These are phyloP conservation scores for Escallonia herrerae DNA, from an alignment of 129 eudicot genomes.

Conservation along the genomic window DNA sequence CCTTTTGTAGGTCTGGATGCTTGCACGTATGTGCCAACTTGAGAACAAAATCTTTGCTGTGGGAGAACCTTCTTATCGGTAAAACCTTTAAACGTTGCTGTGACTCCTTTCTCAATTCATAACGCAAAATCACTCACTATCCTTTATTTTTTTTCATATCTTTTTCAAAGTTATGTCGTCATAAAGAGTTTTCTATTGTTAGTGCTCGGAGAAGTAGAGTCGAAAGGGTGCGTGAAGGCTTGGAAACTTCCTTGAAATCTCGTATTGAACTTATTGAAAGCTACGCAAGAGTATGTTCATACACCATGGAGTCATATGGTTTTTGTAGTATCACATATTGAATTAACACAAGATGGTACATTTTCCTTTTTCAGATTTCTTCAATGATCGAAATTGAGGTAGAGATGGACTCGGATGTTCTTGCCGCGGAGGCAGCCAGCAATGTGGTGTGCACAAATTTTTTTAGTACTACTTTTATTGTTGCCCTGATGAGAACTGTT, in stretches of 20 bases:
- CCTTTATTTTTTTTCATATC: background rate
- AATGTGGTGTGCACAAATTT: slow-evolving; percentile 38
- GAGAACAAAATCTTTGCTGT: slow-evolving; percentile 97
- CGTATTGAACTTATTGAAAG: slow-evolving; percentile 88
- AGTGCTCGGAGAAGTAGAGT: slow-evolving; percentile 87
- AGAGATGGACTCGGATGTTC: slow-evolving; percentile 92
- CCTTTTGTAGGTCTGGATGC: slow-evolving; percentile 73
- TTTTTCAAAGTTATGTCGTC: slow-evolving; percentile 4
- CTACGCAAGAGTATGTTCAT: slow-evolving; percentile 80
- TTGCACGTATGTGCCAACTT: slow-evolving; percentile 90
- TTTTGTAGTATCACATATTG: no score
- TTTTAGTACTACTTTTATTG: background rate
- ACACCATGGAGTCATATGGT: no score
- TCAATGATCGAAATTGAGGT: slow-evolving; percentile 99
- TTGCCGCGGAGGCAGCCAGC: slow-evolving; percentile 93
- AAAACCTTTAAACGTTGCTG: slow-evolving; percentile 10
- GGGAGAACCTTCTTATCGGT: slow-evolving; percentile 97
- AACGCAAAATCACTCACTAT: slow-evolving; percentile 1
- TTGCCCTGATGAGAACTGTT: background rate
- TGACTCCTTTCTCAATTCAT: background rate
- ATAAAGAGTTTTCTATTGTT: slow-evolving; percentile 3
- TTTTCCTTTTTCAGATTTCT: slow-evolving; percentile 56
- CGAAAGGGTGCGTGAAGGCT: slow-evolving; percentile 81
- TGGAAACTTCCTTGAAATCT: slow-evolving; percentile 67
- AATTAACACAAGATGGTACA: background rate